Base-by-base conservation (phyloP, 441 rosid genomes). In the Corymbia calophylla region DNA sequence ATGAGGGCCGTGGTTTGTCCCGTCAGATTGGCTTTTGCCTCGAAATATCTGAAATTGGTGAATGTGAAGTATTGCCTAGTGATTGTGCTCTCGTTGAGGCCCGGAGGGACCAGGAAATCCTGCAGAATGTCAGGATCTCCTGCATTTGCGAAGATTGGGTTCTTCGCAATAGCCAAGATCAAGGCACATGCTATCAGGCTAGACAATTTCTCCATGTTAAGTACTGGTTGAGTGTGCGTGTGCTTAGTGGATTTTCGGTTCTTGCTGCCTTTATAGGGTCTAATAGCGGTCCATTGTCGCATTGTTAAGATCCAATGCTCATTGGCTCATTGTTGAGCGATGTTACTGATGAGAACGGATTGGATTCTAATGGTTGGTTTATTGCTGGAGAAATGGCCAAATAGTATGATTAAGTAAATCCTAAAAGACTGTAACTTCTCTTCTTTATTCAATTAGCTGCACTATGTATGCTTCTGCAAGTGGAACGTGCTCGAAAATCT, bases 41-140 rank as follows among this genome's bases (percentile, higher is more conserved):
- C 25, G 6, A 90, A 48, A 62, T 73, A 18, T 51, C 90, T 89
- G 77, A 91, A 89, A 31, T 91, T 91, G 0, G 90, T 90, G 90
- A 55, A 90, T 15, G 91, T 90, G 89, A 88, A 93, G 90, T 77
- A 91, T 2, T 88, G 87, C 87, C 60, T 0, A 39, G 87, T 54
- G 87, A 86, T 58, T 51, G 86, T 84, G n/a, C 15, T 35, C 4
- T 88, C 88, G 39, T 58, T 86, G 44, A 68, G 2, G n/a, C 86
- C 64, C 12, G 53, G 49, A 2, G 91, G 92, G n/a, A 81, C 54
- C 31, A 80, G 47, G 62, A 89, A 91, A 84, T 93, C 93, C 19
- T 53, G 56, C 5, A 89, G 90, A 56, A 91, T 89, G 54, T 91
- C 90, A 6, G 91, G 91, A 86, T 90, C 93, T 86, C 91, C 91